phyloP scores from a whole-genome alignment of 2,329 filamentous ascomycete genomes.

The Metarhizium guizhouense region DNA sequence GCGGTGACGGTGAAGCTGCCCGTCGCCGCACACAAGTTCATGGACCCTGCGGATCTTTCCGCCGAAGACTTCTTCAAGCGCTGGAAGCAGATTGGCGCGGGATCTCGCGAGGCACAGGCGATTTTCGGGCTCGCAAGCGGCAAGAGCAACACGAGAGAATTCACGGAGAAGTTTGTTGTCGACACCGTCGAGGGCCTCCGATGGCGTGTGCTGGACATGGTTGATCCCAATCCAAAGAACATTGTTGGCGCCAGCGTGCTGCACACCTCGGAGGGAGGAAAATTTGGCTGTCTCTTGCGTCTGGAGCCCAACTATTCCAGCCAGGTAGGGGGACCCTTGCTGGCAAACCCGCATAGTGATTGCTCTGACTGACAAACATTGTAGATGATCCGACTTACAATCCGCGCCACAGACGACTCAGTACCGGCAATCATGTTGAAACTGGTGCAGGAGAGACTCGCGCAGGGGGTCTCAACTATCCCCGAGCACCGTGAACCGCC shows the following conservation, averaged over 20 bases:
- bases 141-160: slow-evolving; percentile 45
- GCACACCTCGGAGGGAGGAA: slow-evolving; percentile 74
- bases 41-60: slow-evolving; percentile 80
- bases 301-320: slow-evolving; percentile 90
- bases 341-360: background rate
- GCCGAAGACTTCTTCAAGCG: slow-evolving; percentile 97
- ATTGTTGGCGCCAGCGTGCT: slow-evolving; percentile 84
- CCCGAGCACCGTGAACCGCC: slow-evolving; percentile 31
- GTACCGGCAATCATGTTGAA: slow-evolving; percentile 75
- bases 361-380: slow-evolving; percentile 2
- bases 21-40: slow-evolving; percentile 86
- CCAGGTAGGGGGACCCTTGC: slow-evolving; percentile 53
- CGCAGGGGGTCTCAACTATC: slow-evolving; percentile 38
- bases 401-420: slow-evolving; percentile 85
- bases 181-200: slow-evolving; percentile 74
- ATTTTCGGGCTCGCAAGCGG: slow-evolving; percentile 61
- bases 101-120: slow-evolving; percentile 75
- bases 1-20: slow-evolving; percentile 87
- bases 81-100: slow-evolving; percentile 95
- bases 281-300: slow-evolving; percentile 87
- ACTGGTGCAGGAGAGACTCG: slow-evolving; percentile 77
- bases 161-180: slow-evolving; percentile 63
- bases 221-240: slow-evolving; percentile 90
- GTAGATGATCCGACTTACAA: slow-evolving; percentile 91
- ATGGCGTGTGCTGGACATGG: slow-evolving; percentile 76